phyloP scores from a whole-genome alignment of 1,284 basidiomycete species.

The Anthracocystis setariae region DNA sequence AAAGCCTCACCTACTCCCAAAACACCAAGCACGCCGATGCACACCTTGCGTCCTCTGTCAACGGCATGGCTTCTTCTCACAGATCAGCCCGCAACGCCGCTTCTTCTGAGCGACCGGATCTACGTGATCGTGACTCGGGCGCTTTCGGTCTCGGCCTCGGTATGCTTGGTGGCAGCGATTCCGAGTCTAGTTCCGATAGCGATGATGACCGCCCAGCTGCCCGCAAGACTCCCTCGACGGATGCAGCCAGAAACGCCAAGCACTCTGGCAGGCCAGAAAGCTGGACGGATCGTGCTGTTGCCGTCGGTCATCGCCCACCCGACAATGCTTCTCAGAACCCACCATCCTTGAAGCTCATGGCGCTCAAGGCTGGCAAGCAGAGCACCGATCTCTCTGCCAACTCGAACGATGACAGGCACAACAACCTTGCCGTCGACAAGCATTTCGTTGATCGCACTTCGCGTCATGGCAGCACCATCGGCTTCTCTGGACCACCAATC shows the following conservation, averaged over 20 bases:
- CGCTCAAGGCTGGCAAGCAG: constrained; percentile 53
- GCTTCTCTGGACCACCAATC: constrained; percentile 27
- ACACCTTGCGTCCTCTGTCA: constrained; percentile 10
- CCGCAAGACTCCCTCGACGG: constrained; percentile 6
- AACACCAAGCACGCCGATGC: constrained; percentile 42
- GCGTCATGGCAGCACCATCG: constrained; percentile 55
- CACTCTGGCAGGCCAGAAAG: constrained; percentile 35
- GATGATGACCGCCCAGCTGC: constrained; percentile 35
- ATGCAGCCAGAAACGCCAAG: constrained; percentile 3
- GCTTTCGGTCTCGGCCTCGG: constrained; percentile 53
- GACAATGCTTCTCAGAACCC: constrained; percentile 63
- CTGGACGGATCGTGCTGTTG: constrained; percentile 57
- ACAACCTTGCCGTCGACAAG: constrained; percentile 31
- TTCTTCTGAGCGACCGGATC: neutral
- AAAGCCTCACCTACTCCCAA: constrained; percentile 43
- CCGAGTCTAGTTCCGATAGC: constrained; percentile 50
- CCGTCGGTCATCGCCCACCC: constrained; percentile 59
- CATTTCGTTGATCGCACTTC: constrained; percentile 44
- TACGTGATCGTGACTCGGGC: constrained; percentile 41
- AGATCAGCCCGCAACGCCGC: constrained; percentile 4
- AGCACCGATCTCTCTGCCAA: constrained; percentile 12
- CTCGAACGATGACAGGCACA: constrained; percentile 26
- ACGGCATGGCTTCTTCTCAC: constrained; percentile 13
- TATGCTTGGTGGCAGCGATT: constrained; percentile 45
- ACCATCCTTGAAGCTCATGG: constrained; percentile 59